These are phyloP conservation scores for Phytophthora lateralis DNA, from an alignment of 352 stramenopile genomes.

Conservation along the genomic window DNA sequence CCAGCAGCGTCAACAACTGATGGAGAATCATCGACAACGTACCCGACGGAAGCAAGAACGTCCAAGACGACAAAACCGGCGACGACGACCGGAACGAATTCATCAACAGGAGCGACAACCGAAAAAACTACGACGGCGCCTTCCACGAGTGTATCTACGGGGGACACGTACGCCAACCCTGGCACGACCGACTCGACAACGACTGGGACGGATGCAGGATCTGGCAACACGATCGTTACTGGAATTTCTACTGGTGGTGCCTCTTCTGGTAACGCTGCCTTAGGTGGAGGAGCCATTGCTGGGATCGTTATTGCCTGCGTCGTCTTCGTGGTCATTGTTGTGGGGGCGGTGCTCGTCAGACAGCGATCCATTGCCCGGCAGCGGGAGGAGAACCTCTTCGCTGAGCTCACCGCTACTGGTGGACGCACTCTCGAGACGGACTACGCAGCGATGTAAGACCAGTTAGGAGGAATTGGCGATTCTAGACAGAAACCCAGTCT, in stretches of 20 bases:
- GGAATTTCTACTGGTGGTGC: background rate
- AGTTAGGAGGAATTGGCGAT: background rate
- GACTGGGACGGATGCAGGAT: background rate
- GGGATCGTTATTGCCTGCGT: conserved; percentile 26
- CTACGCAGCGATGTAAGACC: conserved; percentile 28
- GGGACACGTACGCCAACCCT: conserved; percentile 3
- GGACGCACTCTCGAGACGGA: conserved; percentile 28
- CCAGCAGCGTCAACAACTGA: conserved; percentile 16
- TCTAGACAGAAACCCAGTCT: background rate
- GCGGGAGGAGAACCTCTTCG: conserved; percentile 30
- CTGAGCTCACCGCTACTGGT: conserved; percentile 24
- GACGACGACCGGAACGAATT: conserved; percentile 1
- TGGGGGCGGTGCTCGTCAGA: conserved; percentile 18
- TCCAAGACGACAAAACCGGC: conserved; percentile 1
- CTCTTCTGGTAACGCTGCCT: background rate
- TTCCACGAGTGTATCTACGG: background rate
- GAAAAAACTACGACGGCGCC: background rate
- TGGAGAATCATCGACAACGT: conserved; percentile 4
- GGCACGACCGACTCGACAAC: conserved; percentile 1
- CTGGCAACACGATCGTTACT: background rate
- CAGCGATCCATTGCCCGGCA: conserved; percentile 28
- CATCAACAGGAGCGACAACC: background rate
- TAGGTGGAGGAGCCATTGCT: conserved; percentile 20
- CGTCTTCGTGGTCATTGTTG: conserved; percentile 20
- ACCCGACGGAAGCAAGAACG: conserved; percentile 5